These are phyloP conservation scores for Cyclostephanos tholiformis DNA, from an alignment of 108 stramenopile species.

Conservation along the genomic window DNA sequence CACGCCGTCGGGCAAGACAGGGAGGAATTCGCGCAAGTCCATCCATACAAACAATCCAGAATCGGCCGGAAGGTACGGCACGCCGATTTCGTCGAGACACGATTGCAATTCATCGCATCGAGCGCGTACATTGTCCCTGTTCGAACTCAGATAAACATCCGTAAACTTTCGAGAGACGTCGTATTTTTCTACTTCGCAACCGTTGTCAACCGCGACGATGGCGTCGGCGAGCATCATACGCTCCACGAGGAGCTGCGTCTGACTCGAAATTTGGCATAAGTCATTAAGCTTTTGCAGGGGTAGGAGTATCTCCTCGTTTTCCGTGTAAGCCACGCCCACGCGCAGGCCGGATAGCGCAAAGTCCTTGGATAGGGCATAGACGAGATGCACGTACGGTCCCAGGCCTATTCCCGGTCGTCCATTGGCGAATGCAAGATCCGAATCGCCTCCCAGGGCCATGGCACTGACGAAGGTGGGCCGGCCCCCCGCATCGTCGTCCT, in stretches of 20 bases:
- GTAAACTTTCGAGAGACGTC: conserved; percentile 46
- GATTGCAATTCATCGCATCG: conserved; percentile 60
- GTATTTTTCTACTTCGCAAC: neutral
- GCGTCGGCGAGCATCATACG: conserved; percentile 54
- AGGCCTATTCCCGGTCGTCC: conserved; percentile 48
- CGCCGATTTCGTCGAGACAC: conserved; percentile 59
- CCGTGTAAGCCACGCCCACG: conserved; percentile 80
- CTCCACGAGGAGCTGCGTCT: conserved; percentile 78
- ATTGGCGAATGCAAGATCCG: neutral
- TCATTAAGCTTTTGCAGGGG: conserved; percentile 87
- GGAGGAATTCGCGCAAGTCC: conserved; percentile 76
- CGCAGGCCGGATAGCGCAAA: conserved; percentile 85
- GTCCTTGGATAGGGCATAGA: conserved; percentile 88
- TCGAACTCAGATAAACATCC: conserved; percentile 55
- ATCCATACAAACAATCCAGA: conserved; percentile 88
- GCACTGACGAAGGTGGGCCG: conserved; percentile 62
- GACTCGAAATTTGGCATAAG: conserved; percentile 78
- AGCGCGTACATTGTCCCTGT: conserved; percentile 54
- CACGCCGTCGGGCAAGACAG: conserved; percentile 29
- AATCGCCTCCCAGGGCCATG: conserved; percentile 56
- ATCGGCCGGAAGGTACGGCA: conserved; percentile 69
- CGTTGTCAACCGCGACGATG: conserved; percentile 6
- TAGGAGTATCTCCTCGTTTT: conserved; percentile 71
- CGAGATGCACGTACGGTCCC: conserved; percentile 81
- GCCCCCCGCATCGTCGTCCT: conserved; percentile 24